A percentile compares a stretch with the other conserved stretches of the same genome.
These are phyloP conservation scores for Verticillium nonalfalfae DNA, from an alignment of 2,329 filamentous ascomycete species.

Conservation along the genomic window DNA sequence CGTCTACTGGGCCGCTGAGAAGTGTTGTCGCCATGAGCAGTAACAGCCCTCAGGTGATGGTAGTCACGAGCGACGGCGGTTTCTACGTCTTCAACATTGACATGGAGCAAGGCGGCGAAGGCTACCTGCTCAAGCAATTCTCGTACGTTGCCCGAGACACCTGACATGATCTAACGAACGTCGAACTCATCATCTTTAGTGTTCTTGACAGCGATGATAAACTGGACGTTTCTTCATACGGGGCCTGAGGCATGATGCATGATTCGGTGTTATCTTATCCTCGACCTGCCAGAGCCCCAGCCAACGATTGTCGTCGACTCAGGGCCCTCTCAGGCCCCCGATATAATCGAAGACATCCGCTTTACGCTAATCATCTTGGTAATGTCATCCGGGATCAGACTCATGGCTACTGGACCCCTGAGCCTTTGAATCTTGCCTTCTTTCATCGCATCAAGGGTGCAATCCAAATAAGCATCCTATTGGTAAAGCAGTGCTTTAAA, in stretches of 20 bases:
- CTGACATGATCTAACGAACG: not conserved
- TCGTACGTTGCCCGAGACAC: conserved; percentile 49
- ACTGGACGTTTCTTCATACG: conserved; percentile 38
- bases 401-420: not conserved
- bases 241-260: not conserved
- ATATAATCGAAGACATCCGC: not conserved
- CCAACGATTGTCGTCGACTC: not conserved
- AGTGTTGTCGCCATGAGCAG: conserved; percentile 98
- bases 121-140: conserved; percentile 83
- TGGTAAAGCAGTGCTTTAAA: not conserved
- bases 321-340: not conserved
- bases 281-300: too few species aligned
- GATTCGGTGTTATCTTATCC: too few species aligned
- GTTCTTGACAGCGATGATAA: conserved; percentile 50
- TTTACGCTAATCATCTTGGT: too few species aligned
- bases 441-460: not conserved
- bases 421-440: not conserved
- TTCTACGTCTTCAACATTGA: conserved; percentile 97
- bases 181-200: conserved; percentile 20
- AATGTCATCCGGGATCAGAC: too few species aligned
- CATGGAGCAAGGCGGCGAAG: conserved; percentile 89
- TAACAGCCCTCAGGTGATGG: conserved; percentile 93
- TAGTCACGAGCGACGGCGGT: conserved; percentile 90
- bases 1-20: conserved; percentile 47
- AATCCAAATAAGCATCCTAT: not conserved